Evolutionary conservation across 306 rosid genomes (phyloP).

Genomic region (Lathyrus tuberosus): DNA sequence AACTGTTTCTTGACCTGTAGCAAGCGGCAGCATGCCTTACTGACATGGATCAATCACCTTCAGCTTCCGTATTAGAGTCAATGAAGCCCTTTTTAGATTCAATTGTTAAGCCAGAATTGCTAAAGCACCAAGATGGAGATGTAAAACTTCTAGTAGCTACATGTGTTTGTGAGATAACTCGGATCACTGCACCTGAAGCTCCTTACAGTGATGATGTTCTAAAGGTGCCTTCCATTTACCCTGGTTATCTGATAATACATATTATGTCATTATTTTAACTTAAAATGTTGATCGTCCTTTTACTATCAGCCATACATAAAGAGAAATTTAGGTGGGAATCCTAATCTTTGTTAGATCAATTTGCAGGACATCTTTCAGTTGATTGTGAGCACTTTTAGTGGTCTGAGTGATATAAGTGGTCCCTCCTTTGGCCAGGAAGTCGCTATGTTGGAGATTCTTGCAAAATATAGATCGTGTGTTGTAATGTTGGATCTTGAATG

Average conservation of each 20-base stretch:
- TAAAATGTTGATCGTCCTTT: slow-evolving; percentile 6
- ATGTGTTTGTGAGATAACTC: slow-evolving; percentile 93
- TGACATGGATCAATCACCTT: slow-evolving; percentile 86
- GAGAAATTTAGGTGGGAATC: slow-evolving; percentile 29
- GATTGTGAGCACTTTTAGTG: slow-evolving; percentile 89
- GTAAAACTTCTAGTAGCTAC: slow-evolving; percentile 92
- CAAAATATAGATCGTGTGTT: slow-evolving; percentile 96
- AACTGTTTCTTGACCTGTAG: slow-evolving; percentile 58
- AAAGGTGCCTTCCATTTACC: slow-evolving; percentile 63
- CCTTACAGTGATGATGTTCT: slow-evolving; percentile 86
- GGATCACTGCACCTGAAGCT: slow-evolving; percentile 99
- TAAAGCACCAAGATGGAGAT: slow-evolving; percentile 84
- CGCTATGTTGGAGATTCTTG: slow-evolving; percentile 87
- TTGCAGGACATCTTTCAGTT: slow-evolving; percentile 89
- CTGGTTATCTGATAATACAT: slow-evolving; percentile 37
- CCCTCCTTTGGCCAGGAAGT: slow-evolving; percentile 88
- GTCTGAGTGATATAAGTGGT: slow-evolving; percentile 76
- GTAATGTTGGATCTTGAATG: slow-evolving; percentile 99
- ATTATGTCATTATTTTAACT: slow-evolving; percentile 23
- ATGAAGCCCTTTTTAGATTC: slow-evolving; percentile 82
- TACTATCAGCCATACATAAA: slow-evolving; percentile 15
- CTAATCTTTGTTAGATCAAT: slow-evolving; percentile 44
- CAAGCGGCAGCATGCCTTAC: slow-evolving; percentile 82
- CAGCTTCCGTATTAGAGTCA: slow-evolving; percentile 70
- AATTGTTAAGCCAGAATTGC: slow-evolving; percentile 86